Evolutionary conservation across 2,329 filamentous ascomycete species (phyloP).

Genomic region (Paecilomyces variotii): DNA sequence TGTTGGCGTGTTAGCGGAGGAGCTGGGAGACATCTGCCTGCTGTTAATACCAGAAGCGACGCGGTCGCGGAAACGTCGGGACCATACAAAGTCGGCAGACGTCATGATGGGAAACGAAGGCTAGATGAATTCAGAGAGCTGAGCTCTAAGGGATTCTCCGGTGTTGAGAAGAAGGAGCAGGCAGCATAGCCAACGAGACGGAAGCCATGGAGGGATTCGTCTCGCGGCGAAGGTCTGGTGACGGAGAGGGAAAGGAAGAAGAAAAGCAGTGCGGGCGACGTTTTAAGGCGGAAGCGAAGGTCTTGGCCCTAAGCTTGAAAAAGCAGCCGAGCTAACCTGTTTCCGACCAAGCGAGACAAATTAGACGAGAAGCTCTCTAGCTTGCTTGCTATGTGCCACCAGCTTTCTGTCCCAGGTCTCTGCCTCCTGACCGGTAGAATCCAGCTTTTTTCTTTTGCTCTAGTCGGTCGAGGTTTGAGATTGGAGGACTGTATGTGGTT

Average conservation of each 20-base stretch:
- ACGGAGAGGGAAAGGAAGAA: slow-evolving; percentile 13
- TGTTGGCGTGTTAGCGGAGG: slow-evolving; percentile 63
- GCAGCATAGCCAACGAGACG: slow-evolving; percentile 25
- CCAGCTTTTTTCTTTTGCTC: neutral
- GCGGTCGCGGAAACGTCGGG: slow-evolving; percentile 24
- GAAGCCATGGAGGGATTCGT: slow-evolving; percentile 21
- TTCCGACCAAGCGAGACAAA: neutral
- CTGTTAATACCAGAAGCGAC: slow-evolving; percentile 26
- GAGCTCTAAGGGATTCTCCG: slow-evolving; percentile 3
- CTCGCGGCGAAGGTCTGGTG: neutral
- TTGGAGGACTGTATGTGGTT: neutral
- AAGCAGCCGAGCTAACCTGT: neutral
- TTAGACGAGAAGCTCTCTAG: neutral
- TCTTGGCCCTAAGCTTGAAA: neutral
- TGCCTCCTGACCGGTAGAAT: neutral
- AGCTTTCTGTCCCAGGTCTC: neutral
- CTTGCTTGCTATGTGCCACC: neutral
- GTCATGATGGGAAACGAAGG: slow-evolving; percentile 22
- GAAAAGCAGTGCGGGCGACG: slow-evolving; percentile 8
- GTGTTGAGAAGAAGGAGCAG: slow-evolving; percentile 19
- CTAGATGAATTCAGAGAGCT: neutral
- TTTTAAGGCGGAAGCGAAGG: slow-evolving; percentile 22
- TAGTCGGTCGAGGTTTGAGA: slow-evolving; percentile 1
- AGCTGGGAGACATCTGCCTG: slow-evolving; percentile 57
- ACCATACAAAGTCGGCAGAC: slow-evolving; percentile 35